Evolutionary conservation across 371 early-diverging fungal genomes (phyloP).

Genomic region (Mortierella sp.): DNA sequence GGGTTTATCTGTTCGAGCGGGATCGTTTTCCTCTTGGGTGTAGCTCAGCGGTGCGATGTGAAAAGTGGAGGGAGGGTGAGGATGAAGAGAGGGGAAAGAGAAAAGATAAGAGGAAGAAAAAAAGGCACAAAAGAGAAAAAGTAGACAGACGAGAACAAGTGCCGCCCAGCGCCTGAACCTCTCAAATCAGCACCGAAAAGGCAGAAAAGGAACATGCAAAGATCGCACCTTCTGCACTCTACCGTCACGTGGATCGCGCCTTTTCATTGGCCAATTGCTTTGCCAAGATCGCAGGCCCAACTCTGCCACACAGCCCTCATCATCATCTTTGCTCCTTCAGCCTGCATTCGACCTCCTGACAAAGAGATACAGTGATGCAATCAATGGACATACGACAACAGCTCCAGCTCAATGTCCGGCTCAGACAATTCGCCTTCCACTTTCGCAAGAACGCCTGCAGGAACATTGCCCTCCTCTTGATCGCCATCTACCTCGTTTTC

Average conservation of each 20-base stretch:
- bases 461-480: constrained; percentile 28
- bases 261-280: not conserved
- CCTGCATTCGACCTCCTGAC: not conserved
- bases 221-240: not conserved
- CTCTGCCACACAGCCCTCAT: not conserved
- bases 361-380: constrained; percentile 12
- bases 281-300: not conserved
- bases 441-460: constrained; percentile 24
- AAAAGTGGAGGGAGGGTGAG: not conserved
- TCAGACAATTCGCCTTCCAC: constrained; percentile 4
- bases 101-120: not conserved
- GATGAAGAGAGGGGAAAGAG: constrained; percentile 4
- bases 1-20: not conserved
- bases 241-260: not conserved
- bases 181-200: not conserved
- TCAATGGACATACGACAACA: constrained; percentile 33
- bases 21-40: not conserved
- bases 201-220: not conserved
- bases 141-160: not conserved
- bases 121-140: not conserved
- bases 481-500: constrained; percentile 23
- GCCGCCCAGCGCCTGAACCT: not conserved
- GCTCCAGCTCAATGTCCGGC: constrained; percentile 14
- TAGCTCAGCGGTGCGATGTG: not conserved
- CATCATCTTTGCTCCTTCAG: not conserved